Conservation (phyloP, 2,329 filamentous ascomycete genomes). For the Nectriaceae sp. region DNA sequence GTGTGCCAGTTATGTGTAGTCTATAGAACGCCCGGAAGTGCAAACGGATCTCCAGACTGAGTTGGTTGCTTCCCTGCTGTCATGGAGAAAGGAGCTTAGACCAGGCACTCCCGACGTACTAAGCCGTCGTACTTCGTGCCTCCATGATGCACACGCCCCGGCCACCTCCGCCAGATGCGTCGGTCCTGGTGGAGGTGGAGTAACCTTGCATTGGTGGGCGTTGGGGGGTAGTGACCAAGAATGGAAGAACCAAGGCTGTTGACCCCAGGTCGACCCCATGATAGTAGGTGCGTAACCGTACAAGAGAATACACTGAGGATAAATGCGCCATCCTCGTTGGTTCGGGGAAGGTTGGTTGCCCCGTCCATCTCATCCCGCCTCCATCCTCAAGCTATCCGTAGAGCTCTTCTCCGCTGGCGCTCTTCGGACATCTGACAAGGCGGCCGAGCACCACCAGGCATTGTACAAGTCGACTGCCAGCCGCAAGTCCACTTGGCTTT, state of each 20-base stretch:
- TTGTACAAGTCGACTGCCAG: conserved; percentile 25
- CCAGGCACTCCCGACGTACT: neutral
- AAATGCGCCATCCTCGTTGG: conserved; percentile 21
- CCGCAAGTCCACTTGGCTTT: conserved; percentile 25
- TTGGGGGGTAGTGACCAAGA: conserved; percentile 10
- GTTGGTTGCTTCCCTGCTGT: conserved; percentile 15
- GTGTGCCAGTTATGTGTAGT: conserved; percentile 15
- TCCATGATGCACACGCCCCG: conserved; percentile 4
- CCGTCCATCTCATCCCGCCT: neutral
- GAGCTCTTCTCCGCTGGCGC: conserved; percentile 11
- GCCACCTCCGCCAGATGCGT: conserved; percentile 13
- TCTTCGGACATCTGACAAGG: conserved; percentile 23
- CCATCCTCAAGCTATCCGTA: neutral
- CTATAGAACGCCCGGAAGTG: conserved; percentile 9
- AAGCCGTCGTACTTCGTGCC: neutral
- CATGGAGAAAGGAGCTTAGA: conserved; percentile 1
- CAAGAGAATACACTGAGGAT: conserved; percentile 12
- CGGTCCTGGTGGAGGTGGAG: conserved; percentile 12
- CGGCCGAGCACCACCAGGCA: conserved; percentile 20
- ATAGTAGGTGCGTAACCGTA: conserved; percentile 12
- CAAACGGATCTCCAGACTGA: conserved; percentile 17
- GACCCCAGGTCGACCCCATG: neutral
- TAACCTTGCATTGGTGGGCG: conserved; percentile 14
- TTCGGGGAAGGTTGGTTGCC: conserved; percentile 5
- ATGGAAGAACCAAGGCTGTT: conserved; percentile 4